phyloP scores from a whole-genome alignment of 768 basidiomycete species.

The Boletus rufocinnamomeus region DNA sequence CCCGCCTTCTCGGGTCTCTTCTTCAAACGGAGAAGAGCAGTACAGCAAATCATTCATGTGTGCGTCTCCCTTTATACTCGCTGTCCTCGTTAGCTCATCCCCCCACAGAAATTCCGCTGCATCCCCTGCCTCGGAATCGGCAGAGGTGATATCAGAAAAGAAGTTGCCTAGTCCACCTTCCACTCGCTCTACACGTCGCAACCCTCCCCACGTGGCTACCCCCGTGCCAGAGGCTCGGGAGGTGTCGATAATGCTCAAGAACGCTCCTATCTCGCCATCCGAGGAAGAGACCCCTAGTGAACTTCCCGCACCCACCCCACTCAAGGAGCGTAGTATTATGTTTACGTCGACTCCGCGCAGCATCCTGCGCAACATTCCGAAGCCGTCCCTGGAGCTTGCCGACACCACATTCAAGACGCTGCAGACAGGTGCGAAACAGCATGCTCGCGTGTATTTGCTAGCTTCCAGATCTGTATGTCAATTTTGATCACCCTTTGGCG shows the following conservation, averaged over 20 bases:
- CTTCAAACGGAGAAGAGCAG: constrained; percentile 39
- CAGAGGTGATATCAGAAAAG: constrained; percentile 18
- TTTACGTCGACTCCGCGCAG: constrained; percentile 32
- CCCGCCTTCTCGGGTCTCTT: constrained; percentile 60
- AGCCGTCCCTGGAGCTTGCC: constrained; percentile 24
- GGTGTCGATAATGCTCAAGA: constrained; percentile 55
- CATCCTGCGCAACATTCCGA: constrained; percentile 26
- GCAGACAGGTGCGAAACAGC: constrained; percentile 20
- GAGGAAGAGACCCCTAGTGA: constrained; percentile 15
- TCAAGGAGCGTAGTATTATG: constrained; percentile 16
- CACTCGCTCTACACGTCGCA: constrained; percentile 26
- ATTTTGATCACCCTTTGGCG: not conserved
- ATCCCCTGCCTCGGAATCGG: constrained; percentile 18
- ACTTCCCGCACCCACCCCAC: constrained; percentile 15
- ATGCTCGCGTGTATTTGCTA: constrained; percentile 22
- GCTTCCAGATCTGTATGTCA: constrained; percentile 33
- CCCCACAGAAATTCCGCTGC: constrained; percentile 15
- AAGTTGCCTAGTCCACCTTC: constrained; percentile 20
- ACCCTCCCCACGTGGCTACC: constrained; percentile 40
- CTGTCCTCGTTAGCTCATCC: not conserved
- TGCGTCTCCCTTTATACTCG: constrained; percentile 6
- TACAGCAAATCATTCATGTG: constrained; percentile 16
- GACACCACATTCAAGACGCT: constrained; percentile 25
- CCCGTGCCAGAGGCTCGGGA: constrained; percentile 52
- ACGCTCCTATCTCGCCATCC: constrained; percentile 42